A percentile compares a stretch with the other conserved stretches of the same genome.
phyloP scores from a whole-genome alignment of 2,329 filamentous ascomycete genomes.

The Ophiostoma montium region DNA sequence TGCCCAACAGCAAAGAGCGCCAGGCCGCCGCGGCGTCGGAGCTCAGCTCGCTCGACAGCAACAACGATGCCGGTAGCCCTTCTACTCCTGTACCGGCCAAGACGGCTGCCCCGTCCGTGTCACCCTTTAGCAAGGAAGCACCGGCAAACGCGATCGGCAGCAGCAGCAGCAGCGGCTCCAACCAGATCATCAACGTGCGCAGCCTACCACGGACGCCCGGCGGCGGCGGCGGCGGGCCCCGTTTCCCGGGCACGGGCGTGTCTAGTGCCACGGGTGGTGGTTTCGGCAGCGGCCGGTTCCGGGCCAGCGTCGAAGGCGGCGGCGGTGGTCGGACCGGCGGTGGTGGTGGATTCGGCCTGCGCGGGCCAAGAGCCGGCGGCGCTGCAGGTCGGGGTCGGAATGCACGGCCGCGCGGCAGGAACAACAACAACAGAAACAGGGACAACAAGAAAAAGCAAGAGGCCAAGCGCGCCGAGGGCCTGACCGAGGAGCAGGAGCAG shows the following conservation, averaged over 20 bases:
- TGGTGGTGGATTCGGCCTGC: background rate
- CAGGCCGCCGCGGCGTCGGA: constrained; percentile 15
- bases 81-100: background rate
- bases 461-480: background rate
- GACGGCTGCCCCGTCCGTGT: constrained; percentile 5
- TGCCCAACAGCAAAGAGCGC: constrained; percentile 11
- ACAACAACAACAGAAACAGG: too few relatives aligned
- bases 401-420: background rate
- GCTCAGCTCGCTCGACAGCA: constrained; percentile 12
- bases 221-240: background rate
- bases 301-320: background rate
- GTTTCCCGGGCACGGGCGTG: constrained; percentile 6
- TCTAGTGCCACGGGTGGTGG: background rate
- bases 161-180: too few relatives aligned
- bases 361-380: background rate
- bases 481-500: constrained; percentile 1
- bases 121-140: background rate
- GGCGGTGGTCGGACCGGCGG: background rate
- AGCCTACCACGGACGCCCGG: constrained; percentile 14
- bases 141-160: background rate
- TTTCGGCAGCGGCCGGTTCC: background rate
- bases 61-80: background rate
- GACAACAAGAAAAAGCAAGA: background rate
- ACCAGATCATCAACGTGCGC: constrained; percentile 18
- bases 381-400: background rate